Base-by-base conservation (phyloP, 352 stramenopile genomes). In the Globisporangium alternatum region DNA sequence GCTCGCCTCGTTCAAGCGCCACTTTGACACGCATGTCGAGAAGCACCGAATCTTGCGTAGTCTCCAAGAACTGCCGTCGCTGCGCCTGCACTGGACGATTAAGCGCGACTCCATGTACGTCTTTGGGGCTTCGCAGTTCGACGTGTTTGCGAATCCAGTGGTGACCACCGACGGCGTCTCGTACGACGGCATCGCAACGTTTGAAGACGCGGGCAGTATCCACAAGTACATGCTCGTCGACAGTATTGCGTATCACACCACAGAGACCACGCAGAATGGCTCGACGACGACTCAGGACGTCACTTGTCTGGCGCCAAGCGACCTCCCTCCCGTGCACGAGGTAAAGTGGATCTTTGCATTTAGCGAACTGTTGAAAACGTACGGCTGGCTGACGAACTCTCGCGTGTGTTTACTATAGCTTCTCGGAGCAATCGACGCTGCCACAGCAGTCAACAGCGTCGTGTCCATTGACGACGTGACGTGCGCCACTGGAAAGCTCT, bases 21-120 rank as follows among this genome's bases (percentile, higher is more conserved):
- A 35, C 22, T 35, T 28, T 19, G 21, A 33, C 17, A 31, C 5
- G 13, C 17, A 56, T 13, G 51, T 1, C 17, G 30, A 56, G 33
- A 56, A 61, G 22, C 39, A 61, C 55, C 21, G 39, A 5, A 22
- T 21, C 2, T 28, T 61, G 55, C 59, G 45, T n/a, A 48, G 15
- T 12, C 12, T 64, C n/a, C 12, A 30, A 22, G 15, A 31, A 10
- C 22, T 71, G 60, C 75, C 73, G 15, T 78, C 72, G 1, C 60
- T 86, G 48, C 70, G 68, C 45, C 65, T 86, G 10, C 74, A 75
- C 31, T 74, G 83, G 56, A 78, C 39, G 0, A 43, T 81, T 5
- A 83, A 83, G 57, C 71, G 77, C 19, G 41, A 19, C 3, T 71
- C 72, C 1, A 82, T 86, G 77, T 60, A 62, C 8, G 33, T 83